These are phyloP conservation scores for Podila minutissima DNA, from an alignment of 192 early-diverging fungal genomes.

Conservation along the genomic window DNA sequence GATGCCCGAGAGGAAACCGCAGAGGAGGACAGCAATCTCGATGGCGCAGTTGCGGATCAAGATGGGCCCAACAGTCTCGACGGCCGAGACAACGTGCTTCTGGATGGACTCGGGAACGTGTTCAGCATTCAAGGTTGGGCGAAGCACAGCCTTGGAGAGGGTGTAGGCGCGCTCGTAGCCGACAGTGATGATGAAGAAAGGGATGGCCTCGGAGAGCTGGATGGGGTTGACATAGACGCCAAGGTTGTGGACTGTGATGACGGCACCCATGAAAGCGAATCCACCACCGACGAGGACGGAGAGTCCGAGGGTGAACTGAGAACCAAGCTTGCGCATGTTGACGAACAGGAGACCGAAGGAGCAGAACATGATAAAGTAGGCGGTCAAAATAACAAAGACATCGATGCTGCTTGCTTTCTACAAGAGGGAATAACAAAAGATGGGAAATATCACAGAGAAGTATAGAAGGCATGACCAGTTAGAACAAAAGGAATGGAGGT, in stretches of 20 bases:
- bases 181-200: slow-evolving; percentile 90
- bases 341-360: slow-evolving; percentile 83
- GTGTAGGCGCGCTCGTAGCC: slow-evolving; percentile 90
- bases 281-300: slow-evolving; percentile 77
- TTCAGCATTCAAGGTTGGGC: slow-evolving; percentile 41
- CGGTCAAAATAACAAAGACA: slow-evolving; percentile 78
- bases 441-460: neutral
- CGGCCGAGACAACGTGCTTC: slow-evolving; percentile 70
- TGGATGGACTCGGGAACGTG: slow-evolving; percentile 46
- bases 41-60: slow-evolving; percentile 83
- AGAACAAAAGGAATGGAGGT: neutral
- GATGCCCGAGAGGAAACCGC: slow-evolving; percentile 82
- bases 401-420: slow-evolving; percentile 79
- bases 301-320: slow-evolving; percentile 76
- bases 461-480: neutral
- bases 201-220: slow-evolving; percentile 83
- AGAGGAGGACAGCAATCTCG: slow-evolving; percentile 81
- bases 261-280: slow-evolving; percentile 81
- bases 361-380: slow-evolving; percentile 84
- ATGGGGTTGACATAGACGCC: slow-evolving; percentile 76
- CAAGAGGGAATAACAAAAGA: neutral
- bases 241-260: slow-evolving; percentile 73
- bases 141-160: slow-evolving; percentile 84
- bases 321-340: slow-evolving; percentile 89
- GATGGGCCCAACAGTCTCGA: slow-evolving; percentile 68